Base-by-base conservation (phyloP, 2,329 filamentous ascomycete genomes). In the Polytolypa hystricis region DNA sequence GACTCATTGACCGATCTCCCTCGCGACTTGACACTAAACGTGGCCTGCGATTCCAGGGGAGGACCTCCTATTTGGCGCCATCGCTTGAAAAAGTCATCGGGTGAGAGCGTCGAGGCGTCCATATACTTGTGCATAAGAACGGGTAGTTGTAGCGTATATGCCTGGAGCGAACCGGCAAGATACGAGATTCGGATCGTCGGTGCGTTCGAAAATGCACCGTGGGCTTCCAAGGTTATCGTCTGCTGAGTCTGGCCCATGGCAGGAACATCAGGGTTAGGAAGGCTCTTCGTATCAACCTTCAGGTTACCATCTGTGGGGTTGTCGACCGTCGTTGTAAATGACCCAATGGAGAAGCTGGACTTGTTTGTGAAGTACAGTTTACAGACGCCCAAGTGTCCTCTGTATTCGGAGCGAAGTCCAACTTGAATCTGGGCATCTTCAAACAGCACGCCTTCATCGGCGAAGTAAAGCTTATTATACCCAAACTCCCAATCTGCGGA, bases 331-430 rank as follows among this genome's bases (percentile, higher is more conserved):
- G 91, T 96, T 0, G 91, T 96, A 56, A 98, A 93, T 0, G 87
- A 94, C 37, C 78, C 82, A 50, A 98, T 81, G 0, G 81, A 65
- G 25, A 82, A 80, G 0, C 84, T 79, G 1, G 85, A 86, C 64
- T 94, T 94, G 69, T 98, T 98, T 42, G 79, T 83, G 58, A 96
- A 94, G 61, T 96, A 98, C 35, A 94, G 66, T 51, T 98, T 96
- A 43, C 98, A 67, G 51, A 91, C 94, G 28, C 91, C 91, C 66
- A 95, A 81, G 55, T 94, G 84, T n/a, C 80, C 84, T 42, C 91
- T 81, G 57, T 95, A 98, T 61, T 98, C 91, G 7, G 86, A 93
- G 23, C 91, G 79, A 35, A 96, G 65, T 20, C 91, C 91, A 27
- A 98, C 73, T 55, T 98, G 89, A 37, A 98, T 74, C 60, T 98